Conservation (phyloP, 306 rosid genomes). For the Vigna unguiculata region DNA sequence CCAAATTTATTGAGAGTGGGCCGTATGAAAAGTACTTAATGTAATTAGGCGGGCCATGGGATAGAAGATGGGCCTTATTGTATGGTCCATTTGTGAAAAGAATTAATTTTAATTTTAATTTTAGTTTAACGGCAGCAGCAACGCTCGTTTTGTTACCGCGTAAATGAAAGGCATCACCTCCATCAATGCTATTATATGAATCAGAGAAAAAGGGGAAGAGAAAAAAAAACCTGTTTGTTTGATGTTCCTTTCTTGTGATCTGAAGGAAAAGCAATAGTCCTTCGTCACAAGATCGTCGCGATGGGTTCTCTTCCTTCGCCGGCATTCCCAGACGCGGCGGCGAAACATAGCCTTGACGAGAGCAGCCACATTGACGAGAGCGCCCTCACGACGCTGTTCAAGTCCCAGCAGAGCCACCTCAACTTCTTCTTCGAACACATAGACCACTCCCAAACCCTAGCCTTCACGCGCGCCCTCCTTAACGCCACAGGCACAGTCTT, state of each 20-base stretch:
- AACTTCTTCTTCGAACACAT: constrained; percentile 90
- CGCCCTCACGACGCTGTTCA: constrained; percentile 73
- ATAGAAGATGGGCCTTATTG: not conserved
- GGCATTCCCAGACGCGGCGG: constrained; percentile 10
- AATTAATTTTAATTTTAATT: not conserved
- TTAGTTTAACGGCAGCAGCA: constrained; percentile 24
- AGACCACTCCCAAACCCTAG: constrained; percentile 81
- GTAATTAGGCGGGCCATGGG: not conserved
- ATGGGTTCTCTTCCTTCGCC: constrained; percentile 57
- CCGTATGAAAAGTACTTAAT: not conserved
- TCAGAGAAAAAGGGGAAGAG: not conserved
- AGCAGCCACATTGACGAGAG: constrained; percentile 57
- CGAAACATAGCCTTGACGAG: constrained; percentile 29
- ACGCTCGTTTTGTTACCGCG: constrained; percentile 41
- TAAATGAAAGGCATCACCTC: constrained; percentile 27
- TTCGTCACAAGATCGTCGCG: not conserved
- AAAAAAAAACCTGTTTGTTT: not conserved
- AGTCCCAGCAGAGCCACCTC: constrained; percentile 87
- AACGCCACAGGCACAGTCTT: constrained; percentile 75
- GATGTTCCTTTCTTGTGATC: constrained; percentile 14
- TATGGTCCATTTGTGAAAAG: not conserved
- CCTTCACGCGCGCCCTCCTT: constrained; percentile 82
- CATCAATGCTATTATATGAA: not conserved
- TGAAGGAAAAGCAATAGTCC: not conserved
- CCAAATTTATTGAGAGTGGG: not conserved